Percentiles rank a stretch among this genome's conserved stretches.
Evolutionary conservation across 495 filamentous ascomycete genomes (phyloP).

Genomic region (Hyaloscypha hepaticicola): DNA sequence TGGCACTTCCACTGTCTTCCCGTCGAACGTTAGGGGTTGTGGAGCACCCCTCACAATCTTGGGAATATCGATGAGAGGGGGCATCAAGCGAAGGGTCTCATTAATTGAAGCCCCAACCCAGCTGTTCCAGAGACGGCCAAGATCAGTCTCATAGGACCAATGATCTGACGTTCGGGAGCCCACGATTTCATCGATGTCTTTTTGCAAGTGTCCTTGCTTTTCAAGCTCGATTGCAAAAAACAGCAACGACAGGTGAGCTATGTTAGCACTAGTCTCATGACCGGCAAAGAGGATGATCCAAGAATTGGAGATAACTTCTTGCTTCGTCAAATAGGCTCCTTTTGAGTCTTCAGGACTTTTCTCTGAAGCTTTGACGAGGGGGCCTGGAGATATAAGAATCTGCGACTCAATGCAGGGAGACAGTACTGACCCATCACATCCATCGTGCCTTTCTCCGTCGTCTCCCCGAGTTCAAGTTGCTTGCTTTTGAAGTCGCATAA

Average conservation of each 20-base stretch:
- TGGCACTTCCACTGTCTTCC: slow-evolving; percentile 50
- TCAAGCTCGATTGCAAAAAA: slow-evolving; percentile 57
- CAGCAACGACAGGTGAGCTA: slow-evolving; percentile 54
- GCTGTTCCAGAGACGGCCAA: slow-evolving; percentile 44
- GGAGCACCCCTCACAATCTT: slow-evolving; percentile 51
- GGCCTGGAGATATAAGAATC: slow-evolving; percentile 9
- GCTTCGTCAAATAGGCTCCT: slow-evolving; percentile 12
- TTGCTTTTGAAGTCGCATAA: slow-evolving; percentile 18
- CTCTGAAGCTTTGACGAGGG: slow-evolving; percentile 22
- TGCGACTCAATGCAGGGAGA: neutral
- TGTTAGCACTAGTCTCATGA: slow-evolving; percentile 71
- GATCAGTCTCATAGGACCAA: slow-evolving; percentile 59
- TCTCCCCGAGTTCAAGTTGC: slow-evolving; percentile 16
- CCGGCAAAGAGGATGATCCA: slow-evolving; percentile 72
- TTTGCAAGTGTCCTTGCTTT: slow-evolving; percentile 58
- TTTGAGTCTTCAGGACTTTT: slow-evolving; percentile 16
- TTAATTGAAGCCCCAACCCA: slow-evolving; percentile 68
- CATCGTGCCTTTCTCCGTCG: slow-evolving; percentile 18
- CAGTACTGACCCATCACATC: slow-evolving; percentile 22
- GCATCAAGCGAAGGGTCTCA: slow-evolving; percentile 63
- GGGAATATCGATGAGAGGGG: slow-evolving; percentile 59
- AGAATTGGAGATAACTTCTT: slow-evolving; percentile 66
- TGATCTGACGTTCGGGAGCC: slow-evolving; percentile 47
- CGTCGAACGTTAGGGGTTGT: slow-evolving; percentile 53
- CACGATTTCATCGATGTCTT: slow-evolving; percentile 58